Base-by-base conservation (phyloP, 208 protist genomes). In the Tetramitus jugosus region DNA sequence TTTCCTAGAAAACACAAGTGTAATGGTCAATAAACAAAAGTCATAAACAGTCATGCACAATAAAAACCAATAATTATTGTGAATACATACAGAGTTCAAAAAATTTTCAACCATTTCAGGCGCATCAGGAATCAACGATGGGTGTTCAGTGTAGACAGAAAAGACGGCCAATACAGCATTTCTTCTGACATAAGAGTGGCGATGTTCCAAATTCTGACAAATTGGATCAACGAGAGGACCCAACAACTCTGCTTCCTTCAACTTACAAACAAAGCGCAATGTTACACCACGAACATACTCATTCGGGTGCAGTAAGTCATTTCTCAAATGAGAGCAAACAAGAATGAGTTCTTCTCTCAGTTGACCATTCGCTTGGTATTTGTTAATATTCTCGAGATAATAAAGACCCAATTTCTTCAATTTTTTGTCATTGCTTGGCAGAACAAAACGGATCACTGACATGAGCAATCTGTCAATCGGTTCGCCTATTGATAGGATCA, bases 331-430 rank as follows among this genome's bases (percentile, higher is more conserved):
- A 52, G 83, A 92, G 85, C 95, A 98, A 76, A 98, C 95, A 69
- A 99, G 91, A 82, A 98, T 98, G 84, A 99, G 97, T 80, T 98
- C 94, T 31, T 87, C 91, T 49, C 95, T 88, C 35, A 99, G 87
- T 65, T 97, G 96, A 76, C 96, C 97, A 74, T 95, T 88, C 20
- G 3, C 7, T 74, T 94, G 90, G 14, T 85, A 92, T 88, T 98
- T 99, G 71, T 98, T 94, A 7, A 98, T 87, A 29, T 96, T 89
- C 84, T 99, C 96, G 89, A 91, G 98, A 84, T 97, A 99, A 81
- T 98, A 92, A 14, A 98, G 84, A 3, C 98, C 87, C 8, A 99
- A 85, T 83, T 99, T 98, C 83, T 99, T 99, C 64, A 99, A 68
- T 7, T 56, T 81, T 40, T 96, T 86, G 77, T 96, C 85, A 33